Conservation (phyloP, 805 yeast species). For the Blastobotrys parvus region DNA sequence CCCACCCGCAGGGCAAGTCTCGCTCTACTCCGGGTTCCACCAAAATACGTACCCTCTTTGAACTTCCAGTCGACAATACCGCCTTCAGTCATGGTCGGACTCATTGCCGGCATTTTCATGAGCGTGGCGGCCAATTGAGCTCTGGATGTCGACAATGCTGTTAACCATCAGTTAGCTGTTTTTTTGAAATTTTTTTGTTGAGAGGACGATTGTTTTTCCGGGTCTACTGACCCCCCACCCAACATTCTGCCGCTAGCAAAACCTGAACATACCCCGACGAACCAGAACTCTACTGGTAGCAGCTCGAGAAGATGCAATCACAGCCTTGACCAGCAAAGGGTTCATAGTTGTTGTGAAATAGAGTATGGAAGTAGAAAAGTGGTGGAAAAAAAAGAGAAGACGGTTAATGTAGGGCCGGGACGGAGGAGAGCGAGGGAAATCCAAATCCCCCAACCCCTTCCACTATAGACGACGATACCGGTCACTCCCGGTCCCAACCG, state of each 20-base stretch:
- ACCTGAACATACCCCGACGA: background rate
- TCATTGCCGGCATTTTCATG: slow-evolving; percentile 96
- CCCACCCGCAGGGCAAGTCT: background rate
- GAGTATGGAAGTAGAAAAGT: background rate
- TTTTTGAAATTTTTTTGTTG: too few species aligned
- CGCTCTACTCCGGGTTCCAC: background rate
- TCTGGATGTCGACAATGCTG: background rate
- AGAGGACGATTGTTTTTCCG: too few species aligned
- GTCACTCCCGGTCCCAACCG: too few species aligned
- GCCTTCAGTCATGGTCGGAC: slow-evolving; percentile 97
- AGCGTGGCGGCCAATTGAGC: slow-evolving; percentile 22
- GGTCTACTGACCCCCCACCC: too few species aligned
- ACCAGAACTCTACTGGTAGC: background rate
- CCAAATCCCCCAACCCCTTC: too few species aligned
- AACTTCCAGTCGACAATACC: slow-evolving; percentile 86
- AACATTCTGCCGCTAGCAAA: background rate
- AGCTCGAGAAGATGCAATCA: background rate
- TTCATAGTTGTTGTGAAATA: background rate
- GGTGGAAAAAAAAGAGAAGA: too few species aligned
- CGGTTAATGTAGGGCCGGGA: too few species aligned
- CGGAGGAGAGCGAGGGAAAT: too few species aligned
- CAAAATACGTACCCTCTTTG: slow-evolving; percentile 50
- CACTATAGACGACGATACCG: too few species aligned
- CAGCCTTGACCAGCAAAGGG: background rate
- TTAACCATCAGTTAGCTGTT: background rate